These are phyloP conservation scores for Tetrapisispora pingtungensis DNA, from an alignment of 805 yeast species.

Conservation along the genomic window DNA sequence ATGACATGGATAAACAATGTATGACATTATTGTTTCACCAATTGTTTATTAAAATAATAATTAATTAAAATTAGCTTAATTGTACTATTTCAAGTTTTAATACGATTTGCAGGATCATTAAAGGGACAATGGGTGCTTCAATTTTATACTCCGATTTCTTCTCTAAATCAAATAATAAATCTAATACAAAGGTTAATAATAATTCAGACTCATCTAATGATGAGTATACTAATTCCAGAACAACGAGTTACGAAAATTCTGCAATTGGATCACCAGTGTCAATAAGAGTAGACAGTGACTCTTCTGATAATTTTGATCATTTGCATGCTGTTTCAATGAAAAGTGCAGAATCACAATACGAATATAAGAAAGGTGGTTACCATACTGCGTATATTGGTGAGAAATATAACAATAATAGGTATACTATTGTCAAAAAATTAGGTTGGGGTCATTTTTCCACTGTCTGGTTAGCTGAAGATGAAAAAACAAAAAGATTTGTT, in stretches of 20 bases:
- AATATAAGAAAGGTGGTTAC: conserved; percentile 88
- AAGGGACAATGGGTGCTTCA: background rate
- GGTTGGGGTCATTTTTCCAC: conserved; percentile 99
- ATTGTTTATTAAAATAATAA: no score
- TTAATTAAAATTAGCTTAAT: no score
- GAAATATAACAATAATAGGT: conserved; percentile 63
- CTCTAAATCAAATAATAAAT: background rate
- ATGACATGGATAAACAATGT: no score
- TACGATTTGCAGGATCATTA: no score
- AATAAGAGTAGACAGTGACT: background rate
- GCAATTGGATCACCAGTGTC: no score
- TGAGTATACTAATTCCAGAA: background rate
- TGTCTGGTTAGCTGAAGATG: conserved; percentile 77
- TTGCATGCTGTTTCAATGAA: conserved; percentile 8
- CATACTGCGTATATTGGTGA: conserved; percentile 92
- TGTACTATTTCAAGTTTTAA: no score
- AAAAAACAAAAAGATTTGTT: conserved; percentile 54
- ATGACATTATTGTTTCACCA: no score
- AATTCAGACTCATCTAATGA: background rate
- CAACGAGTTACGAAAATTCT: background rate
- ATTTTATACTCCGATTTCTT: background rate
- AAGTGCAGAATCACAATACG: conserved; percentile 78
- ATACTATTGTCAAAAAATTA: conserved; percentile 71
- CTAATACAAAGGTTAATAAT: background rate
- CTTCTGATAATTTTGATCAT: background rate